phyloP scores from a whole-genome alignment of 495 filamentous ascomycete genomes.

The Hypoxylon trugodes region DNA sequence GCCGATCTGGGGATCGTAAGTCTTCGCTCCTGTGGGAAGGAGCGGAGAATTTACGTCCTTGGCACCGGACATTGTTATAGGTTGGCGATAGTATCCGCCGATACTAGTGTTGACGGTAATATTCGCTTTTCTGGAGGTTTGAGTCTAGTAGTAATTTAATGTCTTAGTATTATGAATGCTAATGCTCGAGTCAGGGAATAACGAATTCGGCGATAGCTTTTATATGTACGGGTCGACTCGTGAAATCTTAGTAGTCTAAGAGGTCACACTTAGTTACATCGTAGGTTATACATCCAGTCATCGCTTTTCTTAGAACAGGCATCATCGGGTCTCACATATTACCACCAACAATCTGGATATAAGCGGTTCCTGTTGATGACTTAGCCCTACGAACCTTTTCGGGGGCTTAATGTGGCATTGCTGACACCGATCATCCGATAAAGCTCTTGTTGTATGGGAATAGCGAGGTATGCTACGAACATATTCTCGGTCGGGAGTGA shows the following conservation, averaged over 20 bases:
- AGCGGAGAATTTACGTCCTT: conserved; percentile 37
- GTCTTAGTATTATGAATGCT: not conserved
- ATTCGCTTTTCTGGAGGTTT: not conserved
- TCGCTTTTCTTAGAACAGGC: conserved; percentile 7
- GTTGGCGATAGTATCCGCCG: not conserved
- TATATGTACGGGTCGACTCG: not conserved
- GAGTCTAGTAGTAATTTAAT: not conserved
- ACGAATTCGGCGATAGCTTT: not conserved
- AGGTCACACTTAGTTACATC: conserved; percentile 24
- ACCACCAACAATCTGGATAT: conserved; percentile 4
- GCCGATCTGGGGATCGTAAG: conserved; percentile 16
- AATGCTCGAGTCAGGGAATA: not conserved
- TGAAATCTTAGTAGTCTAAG: conserved; percentile 3
- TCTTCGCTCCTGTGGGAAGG: conserved; percentile 17
- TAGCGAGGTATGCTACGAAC: too few relatives aligned
- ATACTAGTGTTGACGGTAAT: conserved; percentile 1
- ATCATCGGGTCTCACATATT: conserved; percentile 13
- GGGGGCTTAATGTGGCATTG: conserved; percentile 10
- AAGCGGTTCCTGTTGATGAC: conserved; percentile 15
- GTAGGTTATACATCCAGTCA: conserved; percentile 23
- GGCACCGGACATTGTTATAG: conserved; percentile 23
- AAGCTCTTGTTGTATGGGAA: too few relatives aligned
- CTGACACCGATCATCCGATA: conserved; percentile 34
- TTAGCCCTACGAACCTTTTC: conserved; percentile 7
- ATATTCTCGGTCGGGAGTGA: too few relatives aligned